phyloP scores from a whole-genome alignment of 805 yeast genomes.

The Sungouiella thailandica region DNA sequence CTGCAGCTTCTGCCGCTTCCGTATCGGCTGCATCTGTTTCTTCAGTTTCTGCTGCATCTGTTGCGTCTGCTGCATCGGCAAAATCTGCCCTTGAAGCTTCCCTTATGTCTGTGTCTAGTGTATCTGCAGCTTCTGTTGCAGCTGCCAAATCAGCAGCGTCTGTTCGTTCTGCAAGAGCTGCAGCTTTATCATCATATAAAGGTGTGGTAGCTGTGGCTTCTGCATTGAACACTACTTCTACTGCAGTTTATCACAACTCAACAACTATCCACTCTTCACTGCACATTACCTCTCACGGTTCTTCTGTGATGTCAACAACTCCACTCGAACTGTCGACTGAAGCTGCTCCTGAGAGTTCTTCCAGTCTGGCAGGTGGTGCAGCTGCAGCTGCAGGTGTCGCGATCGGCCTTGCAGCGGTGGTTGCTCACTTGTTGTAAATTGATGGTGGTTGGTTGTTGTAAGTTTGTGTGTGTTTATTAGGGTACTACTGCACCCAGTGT shows the following conservation, averaged over 20 bases:
- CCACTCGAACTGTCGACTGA: no score
- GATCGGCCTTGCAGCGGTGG: slow-evolving; percentile 25
- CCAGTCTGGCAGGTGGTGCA: slow-evolving; percentile 9
- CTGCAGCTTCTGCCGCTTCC: slow-evolving; percentile 2
- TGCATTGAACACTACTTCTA: slow-evolving; percentile 6
- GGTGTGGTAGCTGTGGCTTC: slow-evolving; percentile 25
- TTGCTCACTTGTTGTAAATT: slow-evolving; percentile 25
- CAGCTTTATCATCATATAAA: slow-evolving; percentile 21
- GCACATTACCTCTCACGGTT: no score
- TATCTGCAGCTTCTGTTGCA: slow-evolving; percentile 1
- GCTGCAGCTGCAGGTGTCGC: slow-evolving; percentile 12
- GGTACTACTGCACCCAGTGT: no score
- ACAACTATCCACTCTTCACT: slow-evolving; percentile 9
- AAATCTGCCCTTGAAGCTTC: neutral
- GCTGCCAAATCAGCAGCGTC: slow-evolving; percentile 3
- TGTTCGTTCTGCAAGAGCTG: slow-evolving; percentile 6
- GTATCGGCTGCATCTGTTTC: slow-evolving; percentile 1
- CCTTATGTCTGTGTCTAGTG: no score
- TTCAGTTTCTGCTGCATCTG: neutral
- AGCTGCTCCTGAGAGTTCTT: slow-evolving; percentile 1
- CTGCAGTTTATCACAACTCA: slow-evolving; percentile 5
- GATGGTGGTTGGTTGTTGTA: no score
- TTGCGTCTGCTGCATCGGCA: slow-evolving; percentile 21
- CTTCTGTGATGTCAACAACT: no score
- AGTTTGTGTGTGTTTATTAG: no score